A percentile compares a stretch with the other conserved stretches of the same genome.
Conservation (phyloP, 495 filamentous ascomycete species). For the Polyplosphaeria fusca region DNA sequence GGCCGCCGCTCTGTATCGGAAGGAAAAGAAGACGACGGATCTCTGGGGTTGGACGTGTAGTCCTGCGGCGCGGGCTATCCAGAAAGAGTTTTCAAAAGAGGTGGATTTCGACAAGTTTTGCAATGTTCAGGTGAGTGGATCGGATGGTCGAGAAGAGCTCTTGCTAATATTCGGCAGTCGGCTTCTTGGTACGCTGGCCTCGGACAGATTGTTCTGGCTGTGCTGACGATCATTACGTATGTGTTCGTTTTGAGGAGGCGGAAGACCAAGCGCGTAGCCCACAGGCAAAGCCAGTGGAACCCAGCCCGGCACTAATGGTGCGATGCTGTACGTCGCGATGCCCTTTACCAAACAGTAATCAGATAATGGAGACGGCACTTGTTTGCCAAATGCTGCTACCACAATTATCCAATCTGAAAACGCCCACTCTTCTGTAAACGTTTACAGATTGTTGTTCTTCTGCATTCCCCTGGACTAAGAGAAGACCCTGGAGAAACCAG, state of each 20-base stretch:
- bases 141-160: background rate
- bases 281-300: constrained; percentile 3
- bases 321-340: too few relatives aligned
- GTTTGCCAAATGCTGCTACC: too few relatives aligned
- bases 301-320: too few relatives aligned
- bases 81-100: constrained; percentile 33
- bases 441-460: too few relatives aligned
- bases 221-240: constrained; percentile 33
- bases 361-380: too few relatives aligned
- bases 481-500: too few relatives aligned
- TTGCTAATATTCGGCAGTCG: constrained; percentile 12
- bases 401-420: too few relatives aligned
- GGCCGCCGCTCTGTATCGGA: constrained; percentile 32
- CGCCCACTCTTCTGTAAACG: too few relatives aligned
- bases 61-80: constrained; percentile 34
- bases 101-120: constrained; percentile 39
- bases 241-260: constrained; percentile 28
- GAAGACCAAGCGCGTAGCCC: constrained; percentile 33
- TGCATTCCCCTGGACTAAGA: too few relatives aligned
- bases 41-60: constrained; percentile 44
- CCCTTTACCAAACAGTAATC: too few relatives aligned
- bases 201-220: constrained; percentile 30
- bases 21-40: constrained; percentile 36
- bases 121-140: constrained; percentile 34
- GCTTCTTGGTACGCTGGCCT: constrained; percentile 36